Base-by-base conservation (phyloP, 306 rosid species). In the Boehmeria nivea region DNA sequence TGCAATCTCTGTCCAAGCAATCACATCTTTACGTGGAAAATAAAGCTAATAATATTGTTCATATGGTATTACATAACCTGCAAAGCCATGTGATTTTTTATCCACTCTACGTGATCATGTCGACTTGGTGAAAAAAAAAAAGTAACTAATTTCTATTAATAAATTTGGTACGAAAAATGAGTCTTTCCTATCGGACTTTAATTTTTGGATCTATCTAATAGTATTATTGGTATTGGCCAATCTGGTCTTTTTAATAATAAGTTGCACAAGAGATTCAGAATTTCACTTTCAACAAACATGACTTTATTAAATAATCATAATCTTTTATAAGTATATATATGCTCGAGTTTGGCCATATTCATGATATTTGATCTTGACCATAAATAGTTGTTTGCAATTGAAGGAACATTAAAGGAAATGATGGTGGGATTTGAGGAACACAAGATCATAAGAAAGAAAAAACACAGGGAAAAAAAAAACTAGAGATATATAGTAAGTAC, bases 401-500 rank as follows among this genome's bases (percentile, higher is more conserved):
- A 28, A 34, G 77, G 54, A 71, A 65, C 87, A 72, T 68, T 65
- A 63, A 65, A 62, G 33, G 34, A 54, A 76, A 15, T 15, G 40
- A 37, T 60, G 75, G 77, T 47, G 71, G 75, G 74, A 66, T 66
- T 74, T 77, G 65, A 71, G 72, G 78, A 40, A 72, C 69, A 71
- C 78, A 74, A 17, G 36, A 53, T 27, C 51, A 25, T 46, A 40
- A 38, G 38, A 43, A 43, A 65, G 39, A 70, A 37, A 42, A 59
- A 59, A 44, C 62, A 53, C 34, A 57, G 39, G 40, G 1, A 36
- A 6, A 17, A 24, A 33, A 24, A 12, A 24, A 18, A 18, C 24
- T 45, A 20, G 68, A 61, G 34, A 61, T 20, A 42, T 21, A 55
- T 51, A 10, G 36, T 34, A 76, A 57, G 76, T 65, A 63, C 69